Conservation (phyloP, 108 stramenopile genomes). For the Cylindrotheca fusiformis region DNA sequence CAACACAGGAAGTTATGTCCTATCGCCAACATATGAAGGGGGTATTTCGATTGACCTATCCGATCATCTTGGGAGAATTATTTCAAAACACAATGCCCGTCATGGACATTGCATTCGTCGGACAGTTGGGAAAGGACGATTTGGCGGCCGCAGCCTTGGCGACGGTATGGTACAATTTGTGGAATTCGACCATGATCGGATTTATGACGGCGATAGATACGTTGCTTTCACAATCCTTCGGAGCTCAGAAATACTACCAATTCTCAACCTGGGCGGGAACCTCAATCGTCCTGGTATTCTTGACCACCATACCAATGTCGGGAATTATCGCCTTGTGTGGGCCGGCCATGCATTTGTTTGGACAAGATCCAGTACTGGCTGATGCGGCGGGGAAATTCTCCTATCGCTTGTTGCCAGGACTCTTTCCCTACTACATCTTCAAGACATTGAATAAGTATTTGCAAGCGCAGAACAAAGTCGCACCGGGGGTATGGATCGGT, state of each 20-base stretch:
- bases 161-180: slow-evolving; percentile 48
- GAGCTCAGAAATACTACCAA: slow-evolving; percentile 31
- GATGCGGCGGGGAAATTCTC: slow-evolving; percentile 36
- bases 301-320: slow-evolving; percentile 17
- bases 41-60: slow-evolving; percentile 22
- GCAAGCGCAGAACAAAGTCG: slow-evolving; percentile 33
- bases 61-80: slow-evolving; percentile 35
- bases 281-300: slow-evolving; percentile 21
- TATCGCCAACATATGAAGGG: slow-evolving; percentile 22
- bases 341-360: too few relatives aligned
- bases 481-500: slow-evolving; percentile 37
- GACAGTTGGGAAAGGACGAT: slow-evolving; percentile 42
- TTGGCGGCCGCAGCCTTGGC: slow-evolving; percentile 42
- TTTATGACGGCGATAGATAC: slow-evolving; percentile 49
- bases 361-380: slow-evolving; percentile 33
- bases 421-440: slow-evolving; percentile 42
- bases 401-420: too few relatives aligned
- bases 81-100: slow-evolving; percentile 44
- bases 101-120: slow-evolving; percentile 36
- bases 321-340: slow-evolving; percentile 35
- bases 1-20: too few relatives aligned
- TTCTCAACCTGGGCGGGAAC: slow-evolving; percentile 38
- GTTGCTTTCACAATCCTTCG: slow-evolving; percentile 34
- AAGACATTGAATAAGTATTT: slow-evolving; percentile 43
- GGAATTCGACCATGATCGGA: slow-evolving; percentile 42